Conservation (phyloP, 257 asterid species). For the Osmanthus fragrans region DNA sequence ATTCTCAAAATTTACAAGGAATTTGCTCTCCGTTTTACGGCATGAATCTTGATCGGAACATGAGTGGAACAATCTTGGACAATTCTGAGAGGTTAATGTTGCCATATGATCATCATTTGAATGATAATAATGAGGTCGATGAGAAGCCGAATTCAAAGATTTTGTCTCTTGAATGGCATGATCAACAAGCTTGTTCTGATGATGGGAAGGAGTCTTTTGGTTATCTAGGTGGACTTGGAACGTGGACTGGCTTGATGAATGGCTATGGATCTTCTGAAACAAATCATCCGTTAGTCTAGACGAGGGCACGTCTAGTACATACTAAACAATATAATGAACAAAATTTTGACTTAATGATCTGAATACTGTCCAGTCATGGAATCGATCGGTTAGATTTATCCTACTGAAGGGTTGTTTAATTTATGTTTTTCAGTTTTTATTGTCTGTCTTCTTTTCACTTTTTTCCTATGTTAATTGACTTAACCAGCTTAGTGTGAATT, state of each 20-base stretch:
- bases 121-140: constrained; percentile 29
- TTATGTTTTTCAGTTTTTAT: neutral
- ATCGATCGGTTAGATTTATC: neutral
- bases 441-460: neutral
- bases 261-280: constrained; percentile 69
- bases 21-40: constrained; percentile 35
- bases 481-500: constrained; percentile 13
- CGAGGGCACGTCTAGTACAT: neutral
- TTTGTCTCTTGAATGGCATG: constrained; percentile 77
- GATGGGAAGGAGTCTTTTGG: constrained; percentile 51
- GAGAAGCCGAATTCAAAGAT: constrained; percentile 68
- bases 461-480: constrained; percentile 16
- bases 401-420: neutral
- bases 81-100: constrained; percentile 56
- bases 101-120: constrained; percentile 44
- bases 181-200: constrained; percentile 54
- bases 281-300: constrained; percentile 31
- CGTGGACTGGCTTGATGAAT: constrained; percentile 86
- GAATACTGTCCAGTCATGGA: neutral
- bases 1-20: constrained; percentile 25
- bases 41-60: constrained; percentile 9
- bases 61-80: constrained; percentile 28
- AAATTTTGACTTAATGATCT: neutral
- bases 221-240: constrained; percentile 60
- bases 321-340: neutral